Evolutionary conservation across 2,329 filamentous ascomycete species (phyloP).

Genomic region (Lecanicillium sp.): DNA sequence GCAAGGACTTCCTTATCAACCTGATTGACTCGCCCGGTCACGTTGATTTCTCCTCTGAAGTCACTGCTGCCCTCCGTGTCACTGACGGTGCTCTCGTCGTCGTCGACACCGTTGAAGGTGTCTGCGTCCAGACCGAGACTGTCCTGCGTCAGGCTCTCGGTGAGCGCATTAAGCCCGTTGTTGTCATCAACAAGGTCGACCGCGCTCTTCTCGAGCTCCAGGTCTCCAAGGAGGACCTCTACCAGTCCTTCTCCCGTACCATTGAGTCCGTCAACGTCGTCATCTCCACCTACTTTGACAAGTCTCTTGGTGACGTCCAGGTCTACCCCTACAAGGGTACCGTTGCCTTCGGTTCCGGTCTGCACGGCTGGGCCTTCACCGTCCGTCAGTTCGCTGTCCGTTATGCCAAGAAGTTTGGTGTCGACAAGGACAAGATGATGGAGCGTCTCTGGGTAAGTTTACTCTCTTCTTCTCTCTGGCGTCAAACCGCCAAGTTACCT

Average conservation of each 20-base stretch:
- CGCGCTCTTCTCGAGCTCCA: conserved; percentile 98
- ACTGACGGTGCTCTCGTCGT: conserved; percentile 99
- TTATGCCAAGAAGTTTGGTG: conserved; percentile 99
- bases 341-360: conserved; percentile 98
- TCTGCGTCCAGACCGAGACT: conserved; percentile 99
- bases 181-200: conserved; percentile 99
- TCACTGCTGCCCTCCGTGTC: conserved; percentile 98
- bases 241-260: conserved; percentile 99
- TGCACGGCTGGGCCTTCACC: conserved; percentile 99
- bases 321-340: conserved; percentile 97
- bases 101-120: conserved; percentile 99
- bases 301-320: conserved; percentile 93
- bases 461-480: neutral
- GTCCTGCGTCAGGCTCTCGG: conserved; percentile 97
- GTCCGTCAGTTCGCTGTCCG: conserved; percentile 91
- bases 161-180: conserved; percentile 99
- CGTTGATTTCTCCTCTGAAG: conserved; percentile 99
- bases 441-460: conserved; percentile 89
- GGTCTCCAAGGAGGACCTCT: conserved; percentile 97
- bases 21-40: conserved; percentile 99
- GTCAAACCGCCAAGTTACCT: no score
- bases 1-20: conserved; percentile 99
- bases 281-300: conserved; percentile 98
- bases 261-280: conserved; percentile 99
- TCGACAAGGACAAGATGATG: conserved; percentile 99